A percentile compares a stretch with the other conserved stretches of the same genome.
phyloP scores from a whole-genome alignment of 164 flowering plant species.

The Aristolochia californica region DNA sequence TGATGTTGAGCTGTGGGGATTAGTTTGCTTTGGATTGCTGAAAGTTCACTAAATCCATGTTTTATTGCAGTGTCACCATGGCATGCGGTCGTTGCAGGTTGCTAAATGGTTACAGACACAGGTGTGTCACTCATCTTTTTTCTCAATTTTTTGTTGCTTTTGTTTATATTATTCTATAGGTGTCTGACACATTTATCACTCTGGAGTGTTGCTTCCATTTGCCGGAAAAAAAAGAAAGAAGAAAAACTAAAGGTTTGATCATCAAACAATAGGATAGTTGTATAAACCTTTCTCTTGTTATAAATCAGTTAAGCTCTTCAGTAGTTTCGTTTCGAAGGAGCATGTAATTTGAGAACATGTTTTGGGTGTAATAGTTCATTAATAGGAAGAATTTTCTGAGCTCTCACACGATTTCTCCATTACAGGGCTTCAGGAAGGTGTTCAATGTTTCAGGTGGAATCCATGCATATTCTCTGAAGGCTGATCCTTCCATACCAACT shows the following conservation, averaged over 20 bases:
- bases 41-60: background rate
- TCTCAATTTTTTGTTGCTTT: background rate
- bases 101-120: constrained; percentile 87
- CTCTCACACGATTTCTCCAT: background rate
- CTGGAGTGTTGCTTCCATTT: too few relatives aligned
- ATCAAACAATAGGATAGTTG: too few relatives aligned
- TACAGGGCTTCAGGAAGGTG: constrained; percentile 73
- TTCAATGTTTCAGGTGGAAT: constrained; percentile 78
- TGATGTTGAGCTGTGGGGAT: background rate
- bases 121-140: constrained; percentile 27
- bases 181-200: too few relatives aligned
- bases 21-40: background rate
- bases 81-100: constrained; percentile 75
- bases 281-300: too few relatives aligned
- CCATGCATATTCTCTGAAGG: constrained; percentile 72
- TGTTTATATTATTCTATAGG: background rate
- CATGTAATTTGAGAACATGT: background rate
- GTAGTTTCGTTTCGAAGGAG: too few relatives aligned
- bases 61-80: constrained; percentile 79
- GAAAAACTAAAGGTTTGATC: too few relatives aligned
- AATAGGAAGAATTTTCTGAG: background rate
- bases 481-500: constrained; percentile 67
- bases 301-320: too few relatives aligned
- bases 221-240: too few relatives aligned
- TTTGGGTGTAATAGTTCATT: background rate